Evolutionary conservation across 225 moss, liverwort and hornwort species (phyloP), one percentile per base, ranked within the genome.

Genomic region (Polytrichum commune): DNA sequence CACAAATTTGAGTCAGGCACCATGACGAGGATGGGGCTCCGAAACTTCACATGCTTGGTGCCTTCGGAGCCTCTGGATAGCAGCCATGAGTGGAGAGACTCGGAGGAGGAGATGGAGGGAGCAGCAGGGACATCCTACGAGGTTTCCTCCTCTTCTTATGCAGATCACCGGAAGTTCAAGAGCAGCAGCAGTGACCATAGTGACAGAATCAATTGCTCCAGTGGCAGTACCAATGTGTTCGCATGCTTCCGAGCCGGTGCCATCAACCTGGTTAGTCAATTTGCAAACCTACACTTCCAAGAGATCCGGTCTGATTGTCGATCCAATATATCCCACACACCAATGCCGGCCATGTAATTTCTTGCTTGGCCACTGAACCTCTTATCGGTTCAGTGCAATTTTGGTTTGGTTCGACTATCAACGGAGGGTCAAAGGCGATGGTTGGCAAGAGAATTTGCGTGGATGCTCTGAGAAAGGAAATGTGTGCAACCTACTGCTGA

Each of bases 241-340:
- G 83, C 83, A 8, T 86, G 86, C 76, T 86, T 86, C 69, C 78
- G 78, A 65, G 86, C 83, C 22, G 80, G 86, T 46, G 78, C 86
- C 29, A 86, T 81, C 57, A 83, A 86, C 76, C 58, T 83, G 86
- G 86, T 83, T 22, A 75, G 77, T 38, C 38, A 38, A 38, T 9
- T 2, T 9, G 38, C 38, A 38, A 9, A 38, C 10, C 46, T 46
- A 46, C 2, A 13, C 38, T 38, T 38, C 10, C 9, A 38, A 38
- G 38, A 16, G 13, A 46, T 46, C 46, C 13, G 46, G 3, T 46
- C 46, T 46, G 46, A 13, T 46, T 16, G 46, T 7, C 30, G 30
- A 6, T 30, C 30, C 30, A 30, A 30, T 30, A 30, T 5, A 29
- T 29, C 6, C 13, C 46, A 46, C 46, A 46, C 46, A 46, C 46